phyloP scores from a whole-genome alignment of 108 stramenopile species.

The Aurantiochytrium sp. region DNA sequence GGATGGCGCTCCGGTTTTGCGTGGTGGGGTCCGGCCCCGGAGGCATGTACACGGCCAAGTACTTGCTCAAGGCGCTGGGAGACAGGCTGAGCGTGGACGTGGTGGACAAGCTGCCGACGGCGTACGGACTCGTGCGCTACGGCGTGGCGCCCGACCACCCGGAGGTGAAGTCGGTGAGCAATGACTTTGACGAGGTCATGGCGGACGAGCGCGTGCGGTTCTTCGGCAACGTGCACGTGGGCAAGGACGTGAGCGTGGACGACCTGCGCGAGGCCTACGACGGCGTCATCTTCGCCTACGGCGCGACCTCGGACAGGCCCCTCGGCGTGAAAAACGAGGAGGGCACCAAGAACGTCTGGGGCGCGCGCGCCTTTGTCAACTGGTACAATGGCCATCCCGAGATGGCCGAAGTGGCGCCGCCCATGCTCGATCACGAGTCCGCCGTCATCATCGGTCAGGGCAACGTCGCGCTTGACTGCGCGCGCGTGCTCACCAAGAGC shows the following conservation, averaged over 20 bases:
- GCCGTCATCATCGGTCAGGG: constrained; percentile 85
- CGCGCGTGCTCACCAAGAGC: constrained; percentile 75
- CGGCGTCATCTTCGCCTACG: constrained; percentile 82
- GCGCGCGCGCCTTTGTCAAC: constrained; percentile 82
- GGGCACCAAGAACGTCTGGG: constrained; percentile 59
- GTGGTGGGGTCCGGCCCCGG: constrained; percentile 80
- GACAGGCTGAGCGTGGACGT: constrained; percentile 58
- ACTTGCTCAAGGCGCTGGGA: constrained; percentile 47
- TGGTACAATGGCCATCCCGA: constrained; percentile 80
- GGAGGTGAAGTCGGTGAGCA: constrained; percentile 90
- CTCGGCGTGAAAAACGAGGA: constrained; percentile 14
- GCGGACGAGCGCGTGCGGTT: constrained; percentile 41
- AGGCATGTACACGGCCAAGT: constrained; percentile 93
- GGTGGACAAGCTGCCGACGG: constrained; percentile 75
- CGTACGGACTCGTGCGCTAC: constrained; percentile 79
- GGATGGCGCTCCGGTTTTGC: constrained; percentile 35
- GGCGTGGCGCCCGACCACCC: constrained; percentile 98
- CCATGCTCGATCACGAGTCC: constrained; percentile 26
- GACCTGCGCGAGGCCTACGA: constrained; percentile 63
- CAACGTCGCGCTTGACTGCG: constrained; percentile 93
- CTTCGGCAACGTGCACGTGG: constrained; percentile 78
- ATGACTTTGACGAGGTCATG: constrained; percentile 69
- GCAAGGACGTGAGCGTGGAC: constrained; percentile 33
- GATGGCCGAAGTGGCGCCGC: constrained; percentile 16
- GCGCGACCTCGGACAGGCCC: constrained; percentile 30